Evolutionary conservation across 805 yeast species (phyloP), one percentile per base, ranked within the genome.

Genomic region (Yamadazyma tumulicola): DNA sequence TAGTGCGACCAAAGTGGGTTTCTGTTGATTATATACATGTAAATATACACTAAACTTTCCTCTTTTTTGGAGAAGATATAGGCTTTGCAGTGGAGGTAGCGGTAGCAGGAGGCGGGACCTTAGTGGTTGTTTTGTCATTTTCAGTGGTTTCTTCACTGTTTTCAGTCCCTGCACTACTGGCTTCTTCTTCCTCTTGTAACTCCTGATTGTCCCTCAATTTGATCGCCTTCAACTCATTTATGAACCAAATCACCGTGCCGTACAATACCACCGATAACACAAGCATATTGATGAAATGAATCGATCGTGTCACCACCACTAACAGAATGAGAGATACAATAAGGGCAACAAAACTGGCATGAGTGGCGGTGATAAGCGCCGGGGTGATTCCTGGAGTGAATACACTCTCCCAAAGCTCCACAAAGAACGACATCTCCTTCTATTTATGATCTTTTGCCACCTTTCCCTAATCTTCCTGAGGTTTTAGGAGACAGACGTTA

Each of bases 351-450:
- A 93, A 93, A 2, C 96, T 83, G 2, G 66, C 72, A 55, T 93
- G 97, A 0, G 97, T 91, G 2, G 97, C 97, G 24, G 72, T 68
- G n/a, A 88, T 69, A 33, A 93, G 70, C 1, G 94, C 87, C 1
- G 97, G 96, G 1, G 93, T 76, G 1, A 95, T 77, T 1, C 98
- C 98, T 5, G 97, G 97, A 12, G 86, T 80, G 60, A 91, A 85
- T 18, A 93, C 77, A 10, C 95, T 85, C 37, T 84, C 81, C 97
- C 97, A 89, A 28, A 91, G 70, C 17, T 84, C 94, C 17, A 60
- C 64, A 23, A 83, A 39, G 52, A 79, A 79, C 12, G 61, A 42
- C 60, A 68, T 61, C 19, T n/a, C n/a, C n/a, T n/a, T n/a, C n/a
- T n/a, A n/a, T 17, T 21, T 21, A 9, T 11, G 11, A 21, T 21